Base-by-base conservation (phyloP, 2,329 filamentous ascomycete species). In the Hymenoscyphus linearis region DNA sequence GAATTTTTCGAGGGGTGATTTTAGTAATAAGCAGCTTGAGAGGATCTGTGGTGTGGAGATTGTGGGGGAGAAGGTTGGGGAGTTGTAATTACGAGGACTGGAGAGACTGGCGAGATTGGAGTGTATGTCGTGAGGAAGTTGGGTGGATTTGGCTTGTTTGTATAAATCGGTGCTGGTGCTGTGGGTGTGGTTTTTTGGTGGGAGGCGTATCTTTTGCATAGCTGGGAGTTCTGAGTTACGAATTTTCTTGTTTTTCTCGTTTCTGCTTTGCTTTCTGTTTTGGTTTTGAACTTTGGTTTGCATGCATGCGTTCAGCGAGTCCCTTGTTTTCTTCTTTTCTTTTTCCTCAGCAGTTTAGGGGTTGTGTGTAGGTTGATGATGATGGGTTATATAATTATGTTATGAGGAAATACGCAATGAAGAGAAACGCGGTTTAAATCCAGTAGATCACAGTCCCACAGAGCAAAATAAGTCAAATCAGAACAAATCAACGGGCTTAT, bases 1-100 rank as follows among this genome's bases (percentile, higher is more conserved):
- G 47, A 73, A 71, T 59, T 70, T 69, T 64, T 65, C 70, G 13
- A 68, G 65, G 18, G 53, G 40, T 25, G 69, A 73, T 59, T 72
- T 73, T 34, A 66, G 57, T 47, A 22, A 53, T 16, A 59, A 62
- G 27, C 71, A 73, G 55, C 58, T 72, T 52, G 56, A 69, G 60
- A 65, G 66, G 44, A 72, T 73, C 36, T 73, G 72, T 60, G 72
- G 71, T 12, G 66, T 62, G 10, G 66, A 66, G 10, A 64, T 66
- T 26, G 57, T 71, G 9, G 66, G 63, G 10, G 64, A 64, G 22
- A 69, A 65, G 14, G 66, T 68, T 63, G 62, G 57, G 13, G 69
- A 68, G 50, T 55, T 66, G n/a, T 63, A 57, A 50, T 35, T 18
- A 25, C 52, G 10, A 18, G 36, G 31, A 12, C 1, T 22, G 40